Evolutionary conservation across 2,329 filamentous ascomycete genomes (phyloP).

Genomic region (Hypomyces rosellus): DNA sequence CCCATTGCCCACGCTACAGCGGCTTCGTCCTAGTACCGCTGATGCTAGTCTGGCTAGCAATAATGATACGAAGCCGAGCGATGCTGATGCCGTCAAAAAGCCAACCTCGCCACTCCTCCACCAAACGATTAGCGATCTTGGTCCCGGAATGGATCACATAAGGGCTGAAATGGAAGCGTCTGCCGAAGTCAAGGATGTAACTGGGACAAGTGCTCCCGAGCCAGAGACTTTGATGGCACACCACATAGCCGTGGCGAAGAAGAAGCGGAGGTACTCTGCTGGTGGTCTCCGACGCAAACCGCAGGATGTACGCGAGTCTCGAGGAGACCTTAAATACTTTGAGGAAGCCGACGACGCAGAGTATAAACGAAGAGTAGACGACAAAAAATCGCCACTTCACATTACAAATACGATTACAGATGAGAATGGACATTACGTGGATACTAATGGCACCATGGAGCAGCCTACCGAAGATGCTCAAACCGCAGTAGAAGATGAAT

Average conservation of each 20-base stretch:
- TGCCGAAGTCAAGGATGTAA: conserved; percentile 46
- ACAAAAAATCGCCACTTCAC: not conserved
- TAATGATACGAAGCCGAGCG: not conserved
- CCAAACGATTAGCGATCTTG: conserved; percentile 24
- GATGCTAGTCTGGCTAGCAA: conserved; percentile 32
- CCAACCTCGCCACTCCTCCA: not conserved
- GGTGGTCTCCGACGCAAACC: conserved; percentile 73
- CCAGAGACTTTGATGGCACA: conserved; percentile 46
- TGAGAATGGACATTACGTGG: not conserved
- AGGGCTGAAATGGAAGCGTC: conserved; percentile 29
- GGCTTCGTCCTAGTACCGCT: conserved; percentile 32
- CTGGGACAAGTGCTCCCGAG: conserved; percentile 60
- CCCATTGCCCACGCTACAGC: conserved; percentile 44
- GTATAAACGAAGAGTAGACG: conserved; percentile 52
- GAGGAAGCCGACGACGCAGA: conserved; percentile 83
- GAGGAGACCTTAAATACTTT: conserved; percentile 81
- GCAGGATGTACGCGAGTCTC: conserved; percentile 60
- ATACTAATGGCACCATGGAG: conserved; percentile 1
- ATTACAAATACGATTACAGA: not conserved
- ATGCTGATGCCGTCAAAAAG: not conserved
- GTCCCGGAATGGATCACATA: conserved; percentile 20
- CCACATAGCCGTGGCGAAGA: conserved; percentile 37
- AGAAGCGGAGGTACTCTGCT: conserved; percentile 75
- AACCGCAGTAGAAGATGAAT: conserved; percentile 24
- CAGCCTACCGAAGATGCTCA: conserved; percentile 23